These are phyloP conservation scores for Mentha longifolia DNA, from an alignment of 257 asterid genomes.

Conservation along the genomic window DNA sequence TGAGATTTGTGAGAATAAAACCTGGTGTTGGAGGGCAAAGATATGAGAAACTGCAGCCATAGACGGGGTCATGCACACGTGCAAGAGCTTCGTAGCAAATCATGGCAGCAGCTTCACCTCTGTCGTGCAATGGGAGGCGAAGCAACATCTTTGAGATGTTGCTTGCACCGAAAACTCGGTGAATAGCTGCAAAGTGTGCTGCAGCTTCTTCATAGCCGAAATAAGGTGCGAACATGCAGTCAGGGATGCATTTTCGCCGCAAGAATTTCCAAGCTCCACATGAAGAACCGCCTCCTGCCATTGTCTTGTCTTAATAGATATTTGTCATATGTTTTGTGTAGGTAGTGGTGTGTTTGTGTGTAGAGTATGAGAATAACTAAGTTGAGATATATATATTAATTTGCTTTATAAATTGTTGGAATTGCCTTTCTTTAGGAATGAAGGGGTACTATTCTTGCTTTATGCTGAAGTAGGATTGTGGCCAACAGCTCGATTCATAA, in stretches of 20 bases:
- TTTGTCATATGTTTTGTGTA: background rate
- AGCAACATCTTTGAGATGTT: constrained; percentile 62
- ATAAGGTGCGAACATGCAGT: constrained; percentile 62
- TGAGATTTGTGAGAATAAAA: background rate
- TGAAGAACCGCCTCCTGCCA: constrained; percentile 57
- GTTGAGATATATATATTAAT: constrained; percentile 8
- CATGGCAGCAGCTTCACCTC: constrained; percentile 51
- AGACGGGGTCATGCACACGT: constrained; percentile 19
- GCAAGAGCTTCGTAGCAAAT: constrained; percentile 26
- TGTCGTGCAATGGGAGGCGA: constrained; percentile 47
- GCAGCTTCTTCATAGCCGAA: constrained; percentile 58
- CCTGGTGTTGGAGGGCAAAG: constrained; percentile 26
- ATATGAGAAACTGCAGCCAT: constrained; percentile 25
- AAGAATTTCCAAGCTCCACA: constrained; percentile 77
- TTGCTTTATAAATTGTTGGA: constrained; percentile 39
- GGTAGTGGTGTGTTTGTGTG: background rate
- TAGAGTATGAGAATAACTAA: background rate
- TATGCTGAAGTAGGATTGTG: constrained; percentile 35
- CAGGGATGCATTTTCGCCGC: constrained; percentile 59
- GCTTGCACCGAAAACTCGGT: constrained; percentile 68
- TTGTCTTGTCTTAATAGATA: constrained; percentile 26
- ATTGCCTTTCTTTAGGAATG: too few relatives aligned
- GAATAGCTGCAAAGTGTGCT: constrained; percentile 56
- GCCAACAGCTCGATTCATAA: constrained; percentile 54
- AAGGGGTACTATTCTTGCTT: too few relatives aligned